Base-by-base conservation (phyloP, 352 stramenopile genomes). In the Peronospora destructor region DNA sequence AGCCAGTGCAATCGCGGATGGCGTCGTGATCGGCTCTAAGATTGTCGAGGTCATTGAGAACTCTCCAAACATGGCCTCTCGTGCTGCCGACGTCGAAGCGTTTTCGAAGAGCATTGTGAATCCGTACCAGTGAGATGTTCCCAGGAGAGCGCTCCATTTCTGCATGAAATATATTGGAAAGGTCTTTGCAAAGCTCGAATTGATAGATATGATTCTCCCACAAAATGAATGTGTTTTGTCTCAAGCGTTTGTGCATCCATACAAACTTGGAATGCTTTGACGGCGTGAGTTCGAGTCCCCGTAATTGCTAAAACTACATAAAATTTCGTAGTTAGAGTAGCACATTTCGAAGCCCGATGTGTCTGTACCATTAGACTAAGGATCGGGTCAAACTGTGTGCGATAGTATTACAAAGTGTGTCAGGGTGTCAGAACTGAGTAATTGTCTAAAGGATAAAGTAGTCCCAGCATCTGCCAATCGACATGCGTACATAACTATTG, bases 1-100 rank as follows among this genome's bases (percentile, higher is more conserved):
- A 70, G 95, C 97, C 1, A 85, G 91, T 42, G 75, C 81, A 30
- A 74, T 98, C 19, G 92, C 94, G 9, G 94, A 97, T 40, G 85
- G 84, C 32, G 79, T 91, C 33, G 84, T 95, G 53, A 94, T 95
- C 62, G 84, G 85, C 46, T 94, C 83, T 28, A 88, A 84, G 59
- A 76, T 93, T 54, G 84, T 89, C 62, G 88, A 93, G 53, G 63
- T 90, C 44, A 93, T 93, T 39, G 80, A 91, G 45, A 71, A 73
- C 19, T 62, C 79, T 21, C 65, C 72, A 0, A 61, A 76, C 53
- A 89, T 75, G 23, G 65, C 71, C 23, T 69, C 55, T 13, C 79
- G 82, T 49, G 82, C 79, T n/a, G 67, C 71, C 21, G 78, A 75
- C 35, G 79, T 91, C 45, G 71, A 91, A 60, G 63, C 61, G 0